These are phyloP conservation scores for Globisporangium middletonii DNA, from an alignment of 352 stramenopile genomes.

Conservation along the genomic window DNA sequence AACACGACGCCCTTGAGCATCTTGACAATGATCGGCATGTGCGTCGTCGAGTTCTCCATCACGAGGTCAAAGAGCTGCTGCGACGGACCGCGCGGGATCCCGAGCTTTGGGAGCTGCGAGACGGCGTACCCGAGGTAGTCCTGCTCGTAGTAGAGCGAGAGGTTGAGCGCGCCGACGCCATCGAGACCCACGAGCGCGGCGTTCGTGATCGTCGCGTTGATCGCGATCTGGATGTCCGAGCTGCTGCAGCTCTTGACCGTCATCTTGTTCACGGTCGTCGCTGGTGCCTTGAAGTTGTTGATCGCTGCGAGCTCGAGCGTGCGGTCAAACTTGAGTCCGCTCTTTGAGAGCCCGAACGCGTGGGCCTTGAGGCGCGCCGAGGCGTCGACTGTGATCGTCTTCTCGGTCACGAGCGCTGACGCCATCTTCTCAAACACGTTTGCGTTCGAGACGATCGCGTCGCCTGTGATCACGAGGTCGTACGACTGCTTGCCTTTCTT, in stretches of 20 bases:
- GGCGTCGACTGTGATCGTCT: slow-evolving; percentile 31
- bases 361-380: slow-evolving; percentile 34
- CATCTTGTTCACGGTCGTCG: slow-evolving; percentile 50
- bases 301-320: slow-evolving; percentile 39
- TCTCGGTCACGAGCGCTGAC: slow-evolving; percentile 25
- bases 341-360: slow-evolving; percentile 39
- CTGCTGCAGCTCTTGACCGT: slow-evolving; percentile 30
- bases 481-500: slow-evolving; percentile 38
- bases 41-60: slow-evolving; percentile 23
- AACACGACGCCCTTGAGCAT: slow-evolving; percentile 38
- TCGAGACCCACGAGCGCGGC: slow-evolving; percentile 5
- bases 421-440: slow-evolving; percentile 41
- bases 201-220: slow-evolving; percentile 51
- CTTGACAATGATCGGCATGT: slow-evolving; percentile 17
- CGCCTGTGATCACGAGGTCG: slow-evolving; percentile 41
- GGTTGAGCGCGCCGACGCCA: slow-evolving; percentile 55
- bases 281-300: slow-evolving; percentile 46
- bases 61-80: slow-evolving; percentile 45
- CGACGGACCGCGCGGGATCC: slow-evolving; percentile 41
- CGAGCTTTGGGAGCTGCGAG: slow-evolving; percentile 31
- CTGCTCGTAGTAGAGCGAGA: slow-evolving; percentile 59
- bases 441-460: slow-evolving; percentile 29
- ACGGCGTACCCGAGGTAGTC: slow-evolving; percentile 59
- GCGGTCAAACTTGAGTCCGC: slow-evolving; percentile 42
- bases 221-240: slow-evolving; percentile 34